Conservation (phyloP, 83 land plant species). For the Larix sibirica region DNA sequence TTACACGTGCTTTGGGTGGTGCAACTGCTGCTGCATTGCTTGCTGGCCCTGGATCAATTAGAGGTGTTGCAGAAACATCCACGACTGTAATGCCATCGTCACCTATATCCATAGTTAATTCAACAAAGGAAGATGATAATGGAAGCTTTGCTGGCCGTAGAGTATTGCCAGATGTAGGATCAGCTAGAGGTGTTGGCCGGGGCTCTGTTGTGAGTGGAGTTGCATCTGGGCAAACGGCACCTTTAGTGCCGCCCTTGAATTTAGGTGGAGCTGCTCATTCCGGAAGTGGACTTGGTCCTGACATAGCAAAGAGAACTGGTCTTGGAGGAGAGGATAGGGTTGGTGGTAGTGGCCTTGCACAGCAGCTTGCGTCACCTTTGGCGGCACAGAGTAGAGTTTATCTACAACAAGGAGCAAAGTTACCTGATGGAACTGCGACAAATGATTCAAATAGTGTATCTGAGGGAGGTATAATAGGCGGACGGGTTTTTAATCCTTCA, state of each 20-base stretch:
- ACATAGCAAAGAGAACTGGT: slow-evolving; percentile 62
- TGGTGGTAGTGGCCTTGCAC: slow-evolving; percentile 45
- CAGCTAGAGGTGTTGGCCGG: slow-evolving; percentile 49
- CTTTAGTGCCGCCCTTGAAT: slow-evolving; percentile 25
- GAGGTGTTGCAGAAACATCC: slow-evolving; percentile 28
- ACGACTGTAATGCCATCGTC: slow-evolving; percentile 39
- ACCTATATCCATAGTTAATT: slow-evolving; percentile 31
- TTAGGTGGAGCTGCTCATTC: slow-evolving; percentile 42
- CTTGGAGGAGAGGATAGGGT: slow-evolving; percentile 76
- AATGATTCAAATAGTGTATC: slow-evolving; percentile 43
- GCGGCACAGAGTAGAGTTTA: slow-evolving; percentile 42
- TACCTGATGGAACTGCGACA: slow-evolving; percentile 37
- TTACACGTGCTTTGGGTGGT: slow-evolving; percentile 25
- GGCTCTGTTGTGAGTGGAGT: slow-evolving; percentile 29
- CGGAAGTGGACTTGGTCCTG: slow-evolving; percentile 50
- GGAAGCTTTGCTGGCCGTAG: slow-evolving; percentile 52
- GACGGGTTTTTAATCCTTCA: slow-evolving; percentile 56
- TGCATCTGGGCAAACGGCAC: slow-evolving; percentile 32
- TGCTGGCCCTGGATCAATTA: slow-evolving; percentile 30
- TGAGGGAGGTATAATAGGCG: slow-evolving; percentile 49
- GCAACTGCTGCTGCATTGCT: slow-evolving; percentile 40
- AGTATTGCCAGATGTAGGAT: slow-evolving; percentile 52
- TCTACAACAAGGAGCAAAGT: slow-evolving; percentile 47
- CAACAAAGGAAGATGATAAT: slow-evolving; percentile 69
- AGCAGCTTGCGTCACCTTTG: slow-evolving; percentile 54